Evolutionary conservation across 192 early-diverging fungal genomes (phyloP).

Genomic region (Phycomyces blakesleeanus): DNA sequence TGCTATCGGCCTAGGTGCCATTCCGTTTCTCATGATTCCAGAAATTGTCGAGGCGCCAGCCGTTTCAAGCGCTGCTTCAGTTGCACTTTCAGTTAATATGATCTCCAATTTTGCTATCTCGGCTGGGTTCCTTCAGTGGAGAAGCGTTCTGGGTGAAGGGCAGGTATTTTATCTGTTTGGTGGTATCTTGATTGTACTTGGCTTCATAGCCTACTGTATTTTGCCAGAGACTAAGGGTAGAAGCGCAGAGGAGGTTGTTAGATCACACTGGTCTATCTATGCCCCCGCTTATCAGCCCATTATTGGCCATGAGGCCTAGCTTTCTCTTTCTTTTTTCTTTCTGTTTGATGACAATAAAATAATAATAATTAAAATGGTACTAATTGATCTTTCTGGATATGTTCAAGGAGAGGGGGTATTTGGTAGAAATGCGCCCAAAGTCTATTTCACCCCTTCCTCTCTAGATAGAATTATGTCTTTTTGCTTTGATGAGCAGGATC

Average conservation of each 20-base stretch:
- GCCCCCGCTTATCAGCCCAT: not conserved
- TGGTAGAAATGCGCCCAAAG: too few relatives aligned
- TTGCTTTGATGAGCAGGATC: too few relatives aligned
- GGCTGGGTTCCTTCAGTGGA: slow-evolving; percentile 54
- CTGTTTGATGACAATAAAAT: too few relatives aligned
- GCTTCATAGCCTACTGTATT: slow-evolving; percentile 40
- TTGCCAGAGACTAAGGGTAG: slow-evolving; percentile 73
- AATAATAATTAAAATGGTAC: too few relatives aligned
- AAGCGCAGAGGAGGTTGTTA: slow-evolving; percentile 49
- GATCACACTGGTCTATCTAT: slow-evolving; percentile 23
- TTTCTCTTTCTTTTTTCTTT: not conserved
- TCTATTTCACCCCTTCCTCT: too few relatives aligned
- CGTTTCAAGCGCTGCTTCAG: slow-evolving; percentile 58
- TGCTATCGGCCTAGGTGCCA: slow-evolving; percentile 78
- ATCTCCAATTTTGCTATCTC: slow-evolving; percentile 63
- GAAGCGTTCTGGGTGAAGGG: slow-evolving; percentile 45
- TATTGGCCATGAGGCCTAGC: too few relatives aligned
- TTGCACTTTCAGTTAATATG: slow-evolving; percentile 64
- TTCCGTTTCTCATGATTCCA: slow-evolving; percentile 75
- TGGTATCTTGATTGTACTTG: slow-evolving; percentile 28
- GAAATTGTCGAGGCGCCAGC: slow-evolving; percentile 71
- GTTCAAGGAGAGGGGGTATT: too few relatives aligned
- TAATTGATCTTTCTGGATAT: too few relatives aligned
- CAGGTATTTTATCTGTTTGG: slow-evolving; percentile 69
- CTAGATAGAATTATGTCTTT: too few relatives aligned